Evolutionary conservation across 2,329 filamentous ascomycete species (phyloP).

Genomic region (Fusarium palustre): DNA sequence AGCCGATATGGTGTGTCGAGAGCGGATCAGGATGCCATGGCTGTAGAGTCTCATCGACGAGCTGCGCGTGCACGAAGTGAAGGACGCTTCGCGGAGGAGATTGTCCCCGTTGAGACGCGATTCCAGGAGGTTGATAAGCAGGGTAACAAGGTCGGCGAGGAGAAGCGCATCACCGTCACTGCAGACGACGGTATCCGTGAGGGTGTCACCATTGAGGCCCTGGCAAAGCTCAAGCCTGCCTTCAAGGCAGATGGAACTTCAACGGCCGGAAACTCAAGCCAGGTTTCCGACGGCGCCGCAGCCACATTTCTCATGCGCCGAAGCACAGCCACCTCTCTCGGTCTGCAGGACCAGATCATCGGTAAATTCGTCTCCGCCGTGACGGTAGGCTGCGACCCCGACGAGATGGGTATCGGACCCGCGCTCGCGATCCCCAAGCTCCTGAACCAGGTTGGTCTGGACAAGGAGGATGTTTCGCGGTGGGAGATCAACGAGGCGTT

Average conservation of each 20-base stretch:
- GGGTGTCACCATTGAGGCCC: constrained; percentile 73
- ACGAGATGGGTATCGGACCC: constrained; percentile 95
- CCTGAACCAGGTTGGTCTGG: constrained; percentile 74
- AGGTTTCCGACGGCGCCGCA: constrained; percentile 89
- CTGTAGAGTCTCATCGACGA: constrained; percentile 77
- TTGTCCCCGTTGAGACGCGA: constrained; percentile 80
- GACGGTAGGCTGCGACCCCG: constrained; percentile 82
- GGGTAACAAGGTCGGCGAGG: constrained; percentile 65
- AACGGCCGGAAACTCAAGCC: constrained; percentile 87
- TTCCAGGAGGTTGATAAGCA: constrained; percentile 73
- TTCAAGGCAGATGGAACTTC: constrained; percentile 80
- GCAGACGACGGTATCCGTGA: constrained; percentile 87
- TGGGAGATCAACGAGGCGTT: constrained; percentile 96
- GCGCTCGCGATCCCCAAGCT: constrained; percentile 87
- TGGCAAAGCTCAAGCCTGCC: constrained; percentile 85
- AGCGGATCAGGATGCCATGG: constrained; percentile 85
- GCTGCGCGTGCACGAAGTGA: constrained; percentile 76
- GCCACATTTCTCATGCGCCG: constrained; percentile 86
- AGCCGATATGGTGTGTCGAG: constrained; percentile 78
- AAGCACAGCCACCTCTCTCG: constrained; percentile 80
- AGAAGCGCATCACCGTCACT: constrained; percentile 73
- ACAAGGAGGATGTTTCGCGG: constrained; percentile 76
- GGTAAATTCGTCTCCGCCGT: constrained; percentile 84
- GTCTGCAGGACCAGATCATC: constrained; percentile 75
- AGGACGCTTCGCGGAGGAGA: constrained; percentile 81